Conservation (phyloP, 345 rosid genomes). For the Syzygium aromaticum region DNA sequence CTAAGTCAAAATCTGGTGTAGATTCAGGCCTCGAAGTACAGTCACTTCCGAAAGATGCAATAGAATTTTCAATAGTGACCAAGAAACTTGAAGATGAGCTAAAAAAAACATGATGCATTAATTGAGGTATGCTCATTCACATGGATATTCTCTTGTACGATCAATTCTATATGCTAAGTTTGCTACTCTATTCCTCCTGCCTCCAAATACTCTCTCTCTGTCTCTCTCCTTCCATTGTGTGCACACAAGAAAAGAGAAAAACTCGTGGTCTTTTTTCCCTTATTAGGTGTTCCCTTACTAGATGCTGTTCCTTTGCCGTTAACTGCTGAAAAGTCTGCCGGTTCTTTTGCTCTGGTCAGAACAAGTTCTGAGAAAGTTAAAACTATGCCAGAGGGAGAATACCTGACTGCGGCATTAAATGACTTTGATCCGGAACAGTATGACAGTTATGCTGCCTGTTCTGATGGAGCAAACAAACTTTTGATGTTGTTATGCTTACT, state of each 20-base stretch:
- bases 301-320: constrained; percentile 31
- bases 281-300: too few species aligned
- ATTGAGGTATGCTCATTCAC: constrained; percentile 58
- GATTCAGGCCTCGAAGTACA: constrained; percentile 27
- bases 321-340: constrained; percentile 39
- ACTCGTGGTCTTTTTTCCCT: too few species aligned
- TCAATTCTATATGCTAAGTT: too few species aligned
- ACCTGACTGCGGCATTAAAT: constrained; percentile 80
- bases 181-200: too few species aligned
- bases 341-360: constrained; percentile 62
- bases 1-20: constrained; percentile 25
- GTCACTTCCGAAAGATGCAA: constrained; percentile 34
- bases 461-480: constrained; percentile 97
- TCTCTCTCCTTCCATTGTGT: too few species aligned
- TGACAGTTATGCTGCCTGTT: constrained; percentile 80
- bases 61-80: constrained; percentile 64
- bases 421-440: constrained; percentile 92
- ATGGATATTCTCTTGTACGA: background rate
- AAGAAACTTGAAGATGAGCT: constrained; percentile 96
- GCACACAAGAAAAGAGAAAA: too few species aligned
- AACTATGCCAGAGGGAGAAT: constrained; percentile 91
- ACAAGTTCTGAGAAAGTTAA: constrained; percentile 11
- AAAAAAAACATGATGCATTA: constrained; percentile 83
- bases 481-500: constrained; percentile 73
- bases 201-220: too few species aligned